A percentile compares a stretch with the other conserved stretches of the same genome.
phyloP scores from a whole-genome alignment of 2,329 filamentous ascomycete genomes.

The Pseudogymnoascus sp. region DNA sequence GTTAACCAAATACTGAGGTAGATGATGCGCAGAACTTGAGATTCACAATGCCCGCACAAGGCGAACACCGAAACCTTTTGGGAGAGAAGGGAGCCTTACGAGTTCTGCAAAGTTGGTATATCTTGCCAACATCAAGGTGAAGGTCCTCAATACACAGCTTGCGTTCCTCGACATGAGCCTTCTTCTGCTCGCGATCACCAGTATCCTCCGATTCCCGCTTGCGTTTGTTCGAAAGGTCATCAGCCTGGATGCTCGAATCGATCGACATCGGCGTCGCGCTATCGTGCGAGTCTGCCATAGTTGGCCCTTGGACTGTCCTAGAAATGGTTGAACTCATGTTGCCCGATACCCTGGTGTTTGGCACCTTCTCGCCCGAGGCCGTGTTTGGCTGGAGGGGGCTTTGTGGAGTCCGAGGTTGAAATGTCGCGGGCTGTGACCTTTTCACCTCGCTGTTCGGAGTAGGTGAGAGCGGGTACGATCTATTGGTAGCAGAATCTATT shows the following conservation, averaged over 20 bases:
- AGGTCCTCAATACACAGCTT: conserved; percentile 58
- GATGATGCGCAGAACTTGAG: conserved; percentile 19
- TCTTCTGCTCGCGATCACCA: conserved; percentile 54
- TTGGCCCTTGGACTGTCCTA: not conserved
- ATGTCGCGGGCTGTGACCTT: conserved; percentile 45
- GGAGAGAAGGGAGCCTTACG: conserved; percentile 53
- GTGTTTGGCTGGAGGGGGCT: conserved; percentile 39
- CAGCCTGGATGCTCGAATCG: conserved; percentile 36
- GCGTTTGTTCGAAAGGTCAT: conserved; percentile 54
- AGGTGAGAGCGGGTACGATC: conserved; percentile 10
- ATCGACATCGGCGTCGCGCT: not conserved
- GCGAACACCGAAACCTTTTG: conserved; percentile 13
- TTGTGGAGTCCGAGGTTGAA: conserved; percentile 61
- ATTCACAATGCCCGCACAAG: not conserved
- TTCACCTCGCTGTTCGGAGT: conserved; percentile 11
- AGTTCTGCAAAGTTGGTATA: conserved; percentile 61
- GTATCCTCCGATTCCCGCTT: conserved; percentile 53
- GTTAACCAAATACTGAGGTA: conserved; percentile 30
- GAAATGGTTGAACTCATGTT: conserved; percentile 8
- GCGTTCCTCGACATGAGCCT: conserved; percentile 56
- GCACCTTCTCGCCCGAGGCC: conserved; percentile 3
- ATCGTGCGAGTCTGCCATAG: not conserved
- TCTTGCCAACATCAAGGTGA: conserved; percentile 59
- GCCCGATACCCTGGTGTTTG: not conserved
- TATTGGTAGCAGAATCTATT: conserved; percentile 1